Base-by-base conservation (phyloP, 345 rosid species). In the Diplotaxis tenuifolia region DNA sequence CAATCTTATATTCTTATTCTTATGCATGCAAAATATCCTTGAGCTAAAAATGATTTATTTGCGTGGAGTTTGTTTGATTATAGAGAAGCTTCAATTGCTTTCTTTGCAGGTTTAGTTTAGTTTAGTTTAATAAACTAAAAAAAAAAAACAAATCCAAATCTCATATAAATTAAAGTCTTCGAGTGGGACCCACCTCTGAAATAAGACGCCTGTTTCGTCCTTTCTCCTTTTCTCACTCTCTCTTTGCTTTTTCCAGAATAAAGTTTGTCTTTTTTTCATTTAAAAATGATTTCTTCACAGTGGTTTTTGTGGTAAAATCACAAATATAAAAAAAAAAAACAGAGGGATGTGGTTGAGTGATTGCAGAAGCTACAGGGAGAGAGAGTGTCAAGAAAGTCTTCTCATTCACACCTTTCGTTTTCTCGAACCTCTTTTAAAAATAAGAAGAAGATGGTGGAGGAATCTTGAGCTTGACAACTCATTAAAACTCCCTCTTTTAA, bases 351-450 rank as follows among this genome's bases (percentile, higher is more conserved):
- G 75, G 82, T 68, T 78, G 83, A 77, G 87, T 84, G 88, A 85
- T 75, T 79, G 83, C 79, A 65, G 70, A 76, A 76, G 71, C 79
- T 50, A 9, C 7, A 66, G 67, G 53, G 69, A 72, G 53, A 65
- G 60, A 47, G 31, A 66, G 60, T 27, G 67, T 47, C 73, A 78
- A 73, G 83, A 62, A 86, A 81, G 90, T 93, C 91, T 84, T 82
- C 87, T 80, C 85, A 78, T 84, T 86, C 96, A 88, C 95, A 81
- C 88, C 84, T 84, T 82, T 80, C 83, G 83, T 68, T 86, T 84
- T 82, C 77, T 75, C 59, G 73, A 72, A 67, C 74, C 73, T 78
- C 74, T 68, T 66, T n/a, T n/a, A n/a, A n/a, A n/a, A n/a, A n/a
- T 60, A 66, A 42, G 50, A n/a, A n/a, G 6, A 40, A 77, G 52